A percentile compares a stretch with the other conserved stretches of the same genome.
phyloP scores from a whole-genome alignment of 1,284 basidiomycete genomes.

The Cutaneotrichosporon cutaneum region DNA sequence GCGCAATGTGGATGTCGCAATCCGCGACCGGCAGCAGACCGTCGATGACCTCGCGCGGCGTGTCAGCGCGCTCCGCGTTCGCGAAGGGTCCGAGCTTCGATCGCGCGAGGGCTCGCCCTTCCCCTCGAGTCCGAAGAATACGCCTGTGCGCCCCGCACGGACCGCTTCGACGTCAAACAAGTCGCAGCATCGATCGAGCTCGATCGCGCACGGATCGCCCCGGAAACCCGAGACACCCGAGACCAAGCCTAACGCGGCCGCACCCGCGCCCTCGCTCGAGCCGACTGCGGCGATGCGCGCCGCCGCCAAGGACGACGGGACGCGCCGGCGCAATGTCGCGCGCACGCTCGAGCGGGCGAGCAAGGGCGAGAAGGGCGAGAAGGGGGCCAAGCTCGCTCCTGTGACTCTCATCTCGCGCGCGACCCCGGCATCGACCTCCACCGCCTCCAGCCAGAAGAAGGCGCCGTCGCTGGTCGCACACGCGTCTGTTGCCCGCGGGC shows the following conservation, averaged over 20 bases:
- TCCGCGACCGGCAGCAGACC: slow-evolving; percentile 49
- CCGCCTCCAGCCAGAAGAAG: neutral
- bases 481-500: slow-evolving; percentile 22
- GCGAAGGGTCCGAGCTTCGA: neutral
- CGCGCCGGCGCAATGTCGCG: slow-evolving; percentile 4
- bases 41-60: slow-evolving; percentile 55
- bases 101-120: slow-evolving; percentile 15
- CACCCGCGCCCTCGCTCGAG: slow-evolving; percentile 12
- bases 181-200: neutral
- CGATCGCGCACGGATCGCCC: slow-evolving; percentile 10
- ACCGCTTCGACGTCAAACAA: slow-evolving; percentile 6
- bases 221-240: neutral
- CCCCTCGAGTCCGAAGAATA: slow-evolving; percentile 8
- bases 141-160: slow-evolving; percentile 1
- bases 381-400: slow-evolving; percentile 4
- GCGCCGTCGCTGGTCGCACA: slow-evolving; percentile 19
- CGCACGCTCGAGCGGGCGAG: neutral
- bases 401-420: slow-evolving; percentile 13
- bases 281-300: slow-evolving; percentile 17
- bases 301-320: slow-evolving; percentile 8
- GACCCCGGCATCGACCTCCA: neutral
- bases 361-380: neutral
- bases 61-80: slow-evolving; percentile 45
- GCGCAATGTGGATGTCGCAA: slow-evolving; percentile 55
- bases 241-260: neutral